Base-by-base conservation (phyloP, 768 basidiomycete species). In the Gymnopilus dilepis region DNA sequence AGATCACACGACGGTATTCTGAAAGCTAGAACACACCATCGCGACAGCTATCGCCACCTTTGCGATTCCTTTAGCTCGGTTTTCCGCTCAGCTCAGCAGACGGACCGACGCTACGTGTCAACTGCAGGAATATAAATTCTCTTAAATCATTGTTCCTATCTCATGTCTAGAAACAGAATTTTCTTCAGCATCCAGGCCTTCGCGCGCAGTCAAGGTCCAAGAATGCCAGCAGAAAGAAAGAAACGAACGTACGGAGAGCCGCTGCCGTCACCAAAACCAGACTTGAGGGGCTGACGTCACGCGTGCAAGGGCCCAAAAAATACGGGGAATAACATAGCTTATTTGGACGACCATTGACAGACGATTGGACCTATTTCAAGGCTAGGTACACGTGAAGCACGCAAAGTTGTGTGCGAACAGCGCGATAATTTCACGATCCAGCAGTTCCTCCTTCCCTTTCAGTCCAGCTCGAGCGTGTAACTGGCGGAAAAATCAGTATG, bases 401-500 rank as follows among this genome's bases (percentile, higher is more conserved):
- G 22, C 24, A 26, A 26, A n/a, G 24, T 28, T 26, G 24, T 47
- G 43, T 21, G 43, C 43, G 22, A 45, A 26, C 11, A 12, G 45
- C 26, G 45, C 45, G 24, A 47, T 26, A 47, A 26, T 28, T 26
- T 13, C 34, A 47, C 21, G 8, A 22, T 37, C 19, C 22, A 38
- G 9, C 22, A 24, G 15, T 13, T 6, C 17, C 38, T 12, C 33
- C 2, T 22, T 21, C 21, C 52, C 19, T 5, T 58, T 40, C n/a
- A 65, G 34, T 61, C 58, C 22, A 66, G 61, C 19, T 54, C 56
- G 21, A 66, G 38, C 28, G 57, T 58, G 43, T 63, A 66, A 51
- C 65, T 66, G 4, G 30, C 11, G 28, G n/a, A 22, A 50, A 48
- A 19, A 50, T 50, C 47, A 50, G 47, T 19, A 50, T 50, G 47